Evolutionary conservation across 139 green algal genomes (phyloP), one percentile per base, ranked within the genome.

Genomic region (Chlorella sp.): DNA sequence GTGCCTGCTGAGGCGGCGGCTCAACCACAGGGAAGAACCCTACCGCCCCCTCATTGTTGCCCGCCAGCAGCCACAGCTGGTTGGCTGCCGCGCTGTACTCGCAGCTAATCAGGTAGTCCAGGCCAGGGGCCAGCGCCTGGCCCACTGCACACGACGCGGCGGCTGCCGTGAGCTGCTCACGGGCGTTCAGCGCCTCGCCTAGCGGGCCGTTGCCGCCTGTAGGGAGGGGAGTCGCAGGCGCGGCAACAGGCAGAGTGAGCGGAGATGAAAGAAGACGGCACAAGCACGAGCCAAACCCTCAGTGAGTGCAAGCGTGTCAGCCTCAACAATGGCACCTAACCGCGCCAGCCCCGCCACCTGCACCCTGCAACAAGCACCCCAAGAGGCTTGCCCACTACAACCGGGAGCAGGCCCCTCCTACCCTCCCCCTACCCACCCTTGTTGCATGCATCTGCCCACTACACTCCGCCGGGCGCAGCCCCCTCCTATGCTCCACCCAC

Each of bases 61-160:
- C 96, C 18, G 93, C 95, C 37, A 95, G 40, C 42, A 96, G 68
- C 61, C 81, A 82, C 88, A 97, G 87, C 78, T 96, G 86, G 69
- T 92, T 79, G 5, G 57, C 91, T 18, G 69, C 85, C 5, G 57
- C 37, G 86, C 95, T 94, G 81, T 95, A 97, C 28, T 94, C 90
- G 83, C 94, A 97, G 22, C 89, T 88, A 0, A 96, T 83, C 11
- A 97, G 66, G 92, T 97, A 98, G 42, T 95, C 94, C 12, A 96
- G 91, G 36, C 71, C 78, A 34, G 71, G 64, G 37, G 61, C 87
- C 21, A 90, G 78, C 26, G 79, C 71, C 73, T 85, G 83, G 57
- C 66, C 79, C 32, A 57, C 53, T 61, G 73, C 66, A 28, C 69
- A 68, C 66, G 80, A 53, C 88, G 75, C 85, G 22, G 81, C 75